A percentile compares a stretch with the other conserved stretches of the same genome.
These are phyloP conservation scores for Adansonia digitata DNA, from an alignment of 345 rosid species.

Conservation along the genomic window DNA sequence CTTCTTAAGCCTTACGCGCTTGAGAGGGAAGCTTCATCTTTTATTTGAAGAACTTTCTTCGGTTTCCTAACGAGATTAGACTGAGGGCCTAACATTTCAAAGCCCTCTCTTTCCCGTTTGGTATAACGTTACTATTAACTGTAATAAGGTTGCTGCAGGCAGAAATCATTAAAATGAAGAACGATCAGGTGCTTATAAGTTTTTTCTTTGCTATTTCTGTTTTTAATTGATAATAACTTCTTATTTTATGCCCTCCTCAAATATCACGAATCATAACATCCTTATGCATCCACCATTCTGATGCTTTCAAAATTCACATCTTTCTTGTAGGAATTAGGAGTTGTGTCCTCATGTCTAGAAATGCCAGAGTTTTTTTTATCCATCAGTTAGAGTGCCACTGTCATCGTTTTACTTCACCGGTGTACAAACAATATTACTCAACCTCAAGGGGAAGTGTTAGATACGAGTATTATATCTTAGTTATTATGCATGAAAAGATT, in stretches of 20 bases:
- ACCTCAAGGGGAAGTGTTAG: too few species aligned
- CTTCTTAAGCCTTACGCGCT: too few species aligned
- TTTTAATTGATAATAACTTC: not conserved
- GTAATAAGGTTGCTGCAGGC: slow-evolving; percentile 42
- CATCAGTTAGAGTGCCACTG: not conserved
- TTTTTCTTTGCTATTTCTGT: not conserved
- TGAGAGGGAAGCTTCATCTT: too few species aligned
- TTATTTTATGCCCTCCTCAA: not conserved
- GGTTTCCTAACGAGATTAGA: too few species aligned
- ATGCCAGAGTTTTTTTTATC: not conserved
- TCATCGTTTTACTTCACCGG: not conserved
- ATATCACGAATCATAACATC: not conserved
- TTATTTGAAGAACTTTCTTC: too few species aligned
- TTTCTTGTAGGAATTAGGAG: not conserved
- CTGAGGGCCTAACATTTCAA: too few species aligned
- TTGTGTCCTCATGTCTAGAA: not conserved
- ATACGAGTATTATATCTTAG: too few species aligned
- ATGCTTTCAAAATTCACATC: not conserved
- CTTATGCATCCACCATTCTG: not conserved
- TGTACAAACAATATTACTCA: too few species aligned
- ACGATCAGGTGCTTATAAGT: slow-evolving; percentile 54
- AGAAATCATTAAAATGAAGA: slow-evolving; percentile 67
- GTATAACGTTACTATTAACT: too few species aligned
- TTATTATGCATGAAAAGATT: not conserved
- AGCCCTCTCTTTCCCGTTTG: too few species aligned